Evolutionary conservation across 1,284 basidiomycete species (phyloP), one percentile per base, ranked within the genome.

Genomic region (Cryptococcus neoformans): DNA sequence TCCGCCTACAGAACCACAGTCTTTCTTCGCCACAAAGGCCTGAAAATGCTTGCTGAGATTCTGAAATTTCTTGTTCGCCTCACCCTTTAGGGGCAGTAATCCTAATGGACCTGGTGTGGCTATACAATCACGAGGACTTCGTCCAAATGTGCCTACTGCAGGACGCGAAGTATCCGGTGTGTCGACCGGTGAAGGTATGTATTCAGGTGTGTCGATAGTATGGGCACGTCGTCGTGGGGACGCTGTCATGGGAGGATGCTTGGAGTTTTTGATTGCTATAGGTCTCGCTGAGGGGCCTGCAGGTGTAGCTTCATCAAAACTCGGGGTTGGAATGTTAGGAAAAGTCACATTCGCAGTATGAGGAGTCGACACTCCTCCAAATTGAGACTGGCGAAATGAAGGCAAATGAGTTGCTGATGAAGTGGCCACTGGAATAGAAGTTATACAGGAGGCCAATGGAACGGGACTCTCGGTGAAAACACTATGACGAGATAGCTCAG

Each of bases 111-210:
- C 28, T 28, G 28, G 70, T 1, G 69, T 68, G 0, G 62, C 62
- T 0, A 65, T 62, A 50, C 65, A 59, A 50, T 68, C 67, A 37
- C 71, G 59, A 2, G 51, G 45, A 2, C 62, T 64, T 37, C 47
- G 40, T 41, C 40, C 40, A 41, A 41, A 11, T 12, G 40, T 6
- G 5, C 11, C 11, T 11, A 41, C 4, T 11, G 5, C 11, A 41
- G 40, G 40, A 41, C 16, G 40, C 11, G 12, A 44, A 38, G 54
- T 40, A 39, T 44, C 35, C 14, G 68, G 68, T 0, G 68, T 66
- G 40, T 70, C 64, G 47, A 68, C 58, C 1, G 68, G 68, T n/a
- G 68, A 70, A 16, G 59, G 54, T 6, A 70, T 49, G 16, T 65
- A 44, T 14, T 59, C 53, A 1, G 62, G 61, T 10, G 60, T 60